A percentile compares a stretch with the other conserved stretches of the same genome.
These are phyloP conservation scores for Naegleria lovaniensis DNA, from an alignment of 208 protist species.

Conservation along the genomic window DNA sequence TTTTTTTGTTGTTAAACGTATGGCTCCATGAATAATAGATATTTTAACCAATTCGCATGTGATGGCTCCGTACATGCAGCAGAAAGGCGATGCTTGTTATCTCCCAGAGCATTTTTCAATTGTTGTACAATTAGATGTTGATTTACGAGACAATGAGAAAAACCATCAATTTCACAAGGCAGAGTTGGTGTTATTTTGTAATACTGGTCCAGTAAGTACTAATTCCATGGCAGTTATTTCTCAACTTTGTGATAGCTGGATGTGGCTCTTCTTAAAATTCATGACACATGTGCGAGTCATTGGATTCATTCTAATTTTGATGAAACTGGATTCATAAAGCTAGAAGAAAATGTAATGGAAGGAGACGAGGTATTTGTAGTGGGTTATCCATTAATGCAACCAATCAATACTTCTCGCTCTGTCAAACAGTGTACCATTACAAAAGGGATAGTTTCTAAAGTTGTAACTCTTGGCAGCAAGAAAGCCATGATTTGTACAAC, in stretches of 20 bases:
- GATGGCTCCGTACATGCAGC: neutral
- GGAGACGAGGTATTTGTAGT: neutral
- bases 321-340: neutral
- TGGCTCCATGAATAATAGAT: neutral
- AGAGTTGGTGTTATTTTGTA: neutral
- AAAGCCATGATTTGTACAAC: neutral
- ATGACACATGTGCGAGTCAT: neutral
- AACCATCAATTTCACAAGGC: neutral
- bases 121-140: neutral
- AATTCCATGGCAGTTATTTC: neutral
- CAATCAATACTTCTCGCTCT: neutral
- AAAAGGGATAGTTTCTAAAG: neutral
- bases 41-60: slow-evolving; percentile 22
- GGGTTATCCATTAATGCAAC: neutral
- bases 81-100: neutral
- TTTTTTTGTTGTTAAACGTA: neutral
- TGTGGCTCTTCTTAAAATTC: slow-evolving; percentile 1
- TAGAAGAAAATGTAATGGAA: neutral
- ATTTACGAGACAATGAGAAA: neutral
- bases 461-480: neutral
- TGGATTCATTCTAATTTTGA: neutral
- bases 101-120: neutral
- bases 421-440: slow-evolving; percentile 3
- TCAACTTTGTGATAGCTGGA: neutral
- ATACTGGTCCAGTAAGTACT: slow-evolving; percentile 4